Evolutionary conservation across 495 filamentous ascomycete genomes (phyloP), one percentile per base, ranked within the genome.

Genomic region (Physcia stellaris): DNA sequence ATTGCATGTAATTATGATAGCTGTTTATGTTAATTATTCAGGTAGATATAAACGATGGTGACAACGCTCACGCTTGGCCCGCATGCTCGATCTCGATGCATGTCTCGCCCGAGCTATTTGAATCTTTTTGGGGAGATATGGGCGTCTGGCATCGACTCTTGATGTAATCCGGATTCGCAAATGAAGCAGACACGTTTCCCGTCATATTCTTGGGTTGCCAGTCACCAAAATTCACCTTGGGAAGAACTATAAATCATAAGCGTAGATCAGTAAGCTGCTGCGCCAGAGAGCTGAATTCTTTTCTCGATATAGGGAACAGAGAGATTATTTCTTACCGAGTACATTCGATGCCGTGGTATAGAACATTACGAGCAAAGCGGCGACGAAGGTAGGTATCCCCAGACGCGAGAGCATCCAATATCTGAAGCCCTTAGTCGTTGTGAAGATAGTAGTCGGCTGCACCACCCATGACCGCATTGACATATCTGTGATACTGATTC

Each of bases 261-360:
- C n/a, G n/a, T n/a, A n/a, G n/a, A n/a, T n/a, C n/a, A n/a, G n/a
- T n/a, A n/a, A n/a, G n/a, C n/a, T n/a, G n/a, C n/a, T n/a, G n/a
- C n/a, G n/a, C n/a, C n/a, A n/a, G n/a, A n/a, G n/a, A n/a, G n/a
- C n/a, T n/a, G n/a, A n/a, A n/a, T n/a, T n/a, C n/a, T n/a, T n/a
- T n/a, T n/a, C n/a, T n/a, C n/a, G n/a, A n/a, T n/a, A n/a, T n/a
- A n/a, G n/a, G n/a, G n/a, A n/a, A 6, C 27, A 31, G 9, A 11
- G 39, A 12, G 2, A 6, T 12, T 5, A 34, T 15, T 13, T 13
- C 51, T 33, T 41, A 70, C 67, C 66, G 36, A 86, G 50, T 3
- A 78, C 75, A 46, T 82, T 74, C 0, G 77, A 76, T 0, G 81
- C 80, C 6, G 80, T 80, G 2, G 79, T 82, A 48, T 85, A 87